These are phyloP conservation scores for Pueraria montana DNA, from an alignment of 306 rosid genomes.

Conservation along the genomic window DNA sequence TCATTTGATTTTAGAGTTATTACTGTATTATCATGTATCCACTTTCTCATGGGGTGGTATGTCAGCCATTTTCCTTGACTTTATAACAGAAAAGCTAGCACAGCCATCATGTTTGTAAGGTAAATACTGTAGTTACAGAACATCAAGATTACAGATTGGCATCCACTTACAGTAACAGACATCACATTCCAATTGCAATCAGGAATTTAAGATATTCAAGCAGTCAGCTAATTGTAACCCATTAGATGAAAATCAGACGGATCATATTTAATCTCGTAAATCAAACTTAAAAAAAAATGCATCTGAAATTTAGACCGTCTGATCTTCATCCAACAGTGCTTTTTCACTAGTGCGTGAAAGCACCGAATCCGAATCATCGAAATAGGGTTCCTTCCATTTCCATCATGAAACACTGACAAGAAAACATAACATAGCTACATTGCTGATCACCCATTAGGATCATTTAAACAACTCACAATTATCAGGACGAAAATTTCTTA, in stretches of 20 bases:
- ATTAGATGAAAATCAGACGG: background rate
- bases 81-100: constrained; percentile 21
- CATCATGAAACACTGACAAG: background rate
- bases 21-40: background rate
- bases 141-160: background rate
- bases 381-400: background rate
- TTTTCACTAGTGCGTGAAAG: background rate
- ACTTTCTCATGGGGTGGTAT: too few relatives aligned
- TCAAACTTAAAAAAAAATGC: too few relatives aligned
- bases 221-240: too few relatives aligned
- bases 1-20: background rate
- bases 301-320: too few relatives aligned
- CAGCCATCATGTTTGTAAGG: background rate
- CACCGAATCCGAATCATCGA: too few relatives aligned
- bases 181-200: background rate
- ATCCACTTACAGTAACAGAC: constrained; percentile 8
- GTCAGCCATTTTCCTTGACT: background rate
- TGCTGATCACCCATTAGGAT: background rate
- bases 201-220: too few relatives aligned
- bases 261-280: background rate
- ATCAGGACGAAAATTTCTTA: background rate
- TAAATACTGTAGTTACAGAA: background rate
- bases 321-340: background rate
- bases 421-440: background rate
- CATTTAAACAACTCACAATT: background rate